Base-by-base conservation (phyloP, 768 basidiomycete genomes). In the Mycena indigotica region DNA sequence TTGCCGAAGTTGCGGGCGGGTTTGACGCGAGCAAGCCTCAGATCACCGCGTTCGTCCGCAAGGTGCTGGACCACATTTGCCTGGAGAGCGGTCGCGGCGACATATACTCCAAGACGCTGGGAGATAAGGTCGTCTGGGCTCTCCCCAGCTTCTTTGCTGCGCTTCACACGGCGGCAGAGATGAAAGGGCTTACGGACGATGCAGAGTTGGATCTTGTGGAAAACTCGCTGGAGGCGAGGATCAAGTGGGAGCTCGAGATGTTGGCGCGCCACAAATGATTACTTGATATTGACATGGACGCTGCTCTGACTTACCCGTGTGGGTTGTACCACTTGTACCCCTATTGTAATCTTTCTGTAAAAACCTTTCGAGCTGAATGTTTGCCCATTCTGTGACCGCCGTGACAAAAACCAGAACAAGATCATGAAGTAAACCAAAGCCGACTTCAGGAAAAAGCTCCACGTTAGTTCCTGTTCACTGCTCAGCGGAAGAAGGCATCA, bases 61-160 rank as follows among this genome's bases (percentile, higher is more conserved):
- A 44, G 41, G 41, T 19, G 41, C 15, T 44, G 54, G 52, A 56
- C 30, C 40, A 58, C 25, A 53, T 63, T 35, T 63, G 61, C 26
- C 15, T 63, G 28, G 21, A 25, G 13, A 38, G 35, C 35, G 35
- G 35, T 10, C 35, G 35, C 35, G 35, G 35, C 8, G 23, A 44
- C n/a, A 23, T 44, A 13, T 44, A 44, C 41, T 16, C 41, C 41
- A 63, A 32, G 29, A 28, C 55, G 5, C 13, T 63, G 51, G 32
- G 44, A 29, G 26, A 53, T 2, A 4, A 58, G 1, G 35, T 63
- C 23, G 6, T 28, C 10, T 59, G 61, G 61, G 61, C 59, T 5
- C 55, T 63, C 4, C 61, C 57, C 5, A 58, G 61, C 48, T 63
- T 63, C 49, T 63, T 63, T 38, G 29, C 19, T 13, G 61, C 61